Evolutionary conservation across 495 filamentous ascomycete species (phyloP), one percentile per base, ranked within the genome.

Genomic region (Penicilliopsis zonata): DNA sequence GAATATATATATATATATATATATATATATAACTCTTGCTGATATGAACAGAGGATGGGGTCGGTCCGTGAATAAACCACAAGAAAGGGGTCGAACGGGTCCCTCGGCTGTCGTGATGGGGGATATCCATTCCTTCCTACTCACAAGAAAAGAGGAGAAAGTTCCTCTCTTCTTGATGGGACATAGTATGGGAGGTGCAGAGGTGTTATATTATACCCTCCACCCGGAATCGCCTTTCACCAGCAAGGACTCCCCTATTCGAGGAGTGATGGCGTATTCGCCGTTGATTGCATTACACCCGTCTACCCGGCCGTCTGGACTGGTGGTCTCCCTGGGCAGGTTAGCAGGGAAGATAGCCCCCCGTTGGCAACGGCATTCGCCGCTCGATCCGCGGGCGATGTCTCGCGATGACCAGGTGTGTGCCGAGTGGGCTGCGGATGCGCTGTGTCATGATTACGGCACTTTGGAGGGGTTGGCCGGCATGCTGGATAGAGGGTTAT

Each of bases 131-230:
- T 71, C 74, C 16, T 74, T 93, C 50, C 61, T 86, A 31, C 43
- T 61, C 13, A 41, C 55, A 15, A 42, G 34, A 10, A 26, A 41
- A 28, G 40, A 36, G 33, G 30, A 47, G 9, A 42, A 46, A 4
- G 43, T 69, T 3, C 84, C 86, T 0, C 50, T 88, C 13, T 94
- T 94, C 57, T 67, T 94, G n/a, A 71, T 84, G 51, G 86, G 86
- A 31, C 86, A 93, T 56, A 83, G 77, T 22, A 85, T 79, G 77
- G 86, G 86, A 49, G 86, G 87, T 28, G 81, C 69, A 10, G 60
- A 86, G 42, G 71, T 75, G 9, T 55, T 87, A 3, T 53, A 53
- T 28, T 77, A 70, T 37, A 55, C 56, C 15, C 34, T 49, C 1
- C 36, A 37, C 10, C 39, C 34, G 16, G 34, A 30, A 18, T 47